phyloP scores from a whole-genome alignment of 805 yeast genomes.

The Lachancea nothofagi region DNA sequence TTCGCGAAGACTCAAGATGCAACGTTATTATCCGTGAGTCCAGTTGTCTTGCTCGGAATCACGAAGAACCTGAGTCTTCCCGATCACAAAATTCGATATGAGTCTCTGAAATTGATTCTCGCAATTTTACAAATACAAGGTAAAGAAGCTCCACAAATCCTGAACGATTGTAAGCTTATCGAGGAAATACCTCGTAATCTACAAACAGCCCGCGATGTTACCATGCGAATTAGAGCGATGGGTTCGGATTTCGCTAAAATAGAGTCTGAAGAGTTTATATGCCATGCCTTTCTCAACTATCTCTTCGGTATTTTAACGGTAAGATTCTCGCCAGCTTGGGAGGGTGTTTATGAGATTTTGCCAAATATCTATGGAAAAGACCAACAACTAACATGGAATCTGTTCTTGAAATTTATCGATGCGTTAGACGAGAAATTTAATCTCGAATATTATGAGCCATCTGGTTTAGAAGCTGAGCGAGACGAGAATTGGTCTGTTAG shows the following conservation, averaged over 20 bases:
- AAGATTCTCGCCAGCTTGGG: constrained; percentile 82
- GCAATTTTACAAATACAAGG: constrained; percentile 25
- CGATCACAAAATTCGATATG: constrained; percentile 44
- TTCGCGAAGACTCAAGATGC: neutral
- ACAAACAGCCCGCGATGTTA: constrained; percentile 66
- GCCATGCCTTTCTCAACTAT: constrained; percentile 39
- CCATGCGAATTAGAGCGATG: constrained; percentile 58
- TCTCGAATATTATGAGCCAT: constrained; percentile 19
- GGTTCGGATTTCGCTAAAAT: constrained; percentile 39
- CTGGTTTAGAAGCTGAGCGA: constrained; percentile 9
- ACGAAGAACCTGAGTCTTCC: constrained; percentile 43
- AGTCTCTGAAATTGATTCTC: constrained; percentile 45
- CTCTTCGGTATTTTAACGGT: constrained; percentile 67
- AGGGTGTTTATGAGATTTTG: constrained; percentile 59
- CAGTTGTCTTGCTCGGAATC: constrained; percentile 4
- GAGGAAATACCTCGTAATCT: constrained; percentile 72
- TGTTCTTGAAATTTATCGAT: constrained; percentile 36
- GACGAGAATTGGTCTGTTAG: constrained; percentile 38
- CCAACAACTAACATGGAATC: constrained; percentile 50
- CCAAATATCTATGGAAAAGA: constrained; percentile 41
- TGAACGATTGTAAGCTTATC: constrained; percentile 51
- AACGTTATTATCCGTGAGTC: neutral
- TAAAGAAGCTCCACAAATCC: constrained; percentile 34
- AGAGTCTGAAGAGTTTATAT: constrained; percentile 22
- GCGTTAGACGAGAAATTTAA: constrained; percentile 18